Evolutionary conservation across 495 filamentous ascomycete genomes (phyloP).

Genomic region (Penicillium canescens): DNA sequence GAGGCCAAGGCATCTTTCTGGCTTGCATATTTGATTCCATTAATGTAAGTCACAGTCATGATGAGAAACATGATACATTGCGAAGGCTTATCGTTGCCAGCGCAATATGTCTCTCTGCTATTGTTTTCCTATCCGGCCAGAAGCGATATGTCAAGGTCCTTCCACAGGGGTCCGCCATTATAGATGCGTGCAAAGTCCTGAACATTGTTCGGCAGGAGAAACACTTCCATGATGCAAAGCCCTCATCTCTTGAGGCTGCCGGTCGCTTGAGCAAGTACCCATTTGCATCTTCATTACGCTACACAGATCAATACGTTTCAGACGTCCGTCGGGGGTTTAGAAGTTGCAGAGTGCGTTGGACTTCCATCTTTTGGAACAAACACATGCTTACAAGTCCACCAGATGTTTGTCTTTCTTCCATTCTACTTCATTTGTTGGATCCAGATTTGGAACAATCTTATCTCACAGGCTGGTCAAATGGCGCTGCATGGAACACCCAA

Average conservation of each 20-base stretch:
- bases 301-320: constrained; percentile 49
- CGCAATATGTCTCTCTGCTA: constrained; percentile 14
- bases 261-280: constrained; percentile 8
- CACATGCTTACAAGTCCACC: not conserved
- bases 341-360: constrained; percentile 38
- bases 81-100: not conserved
- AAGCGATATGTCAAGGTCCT: constrained; percentile 35
- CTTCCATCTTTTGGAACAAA: not conserved
- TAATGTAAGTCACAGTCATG: constrained; percentile 3
- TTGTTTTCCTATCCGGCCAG: constrained; percentile 8
- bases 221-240: constrained; percentile 24
- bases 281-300: constrained; percentile 1
- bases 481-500: constrained; percentile 51
- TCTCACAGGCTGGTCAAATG: constrained; percentile 48
- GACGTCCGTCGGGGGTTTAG: constrained; percentile 46
- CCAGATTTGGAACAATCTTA: constrained; percentile 24
- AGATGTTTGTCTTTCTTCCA: constrained; percentile 48
- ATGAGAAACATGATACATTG: not conserved
- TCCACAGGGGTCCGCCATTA: constrained; percentile 45
- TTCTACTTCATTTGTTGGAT: constrained; percentile 18
- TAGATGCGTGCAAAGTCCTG: constrained; percentile 38
- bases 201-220: constrained; percentile 19
- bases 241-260: constrained; percentile 9
- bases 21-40: constrained; percentile 56
- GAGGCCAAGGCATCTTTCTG: constrained; percentile 55